Evolutionary conservation across 345 rosid species (phyloP), one percentile per base, ranked within the genome.

Genomic region (Syzygium aqueum): DNA sequence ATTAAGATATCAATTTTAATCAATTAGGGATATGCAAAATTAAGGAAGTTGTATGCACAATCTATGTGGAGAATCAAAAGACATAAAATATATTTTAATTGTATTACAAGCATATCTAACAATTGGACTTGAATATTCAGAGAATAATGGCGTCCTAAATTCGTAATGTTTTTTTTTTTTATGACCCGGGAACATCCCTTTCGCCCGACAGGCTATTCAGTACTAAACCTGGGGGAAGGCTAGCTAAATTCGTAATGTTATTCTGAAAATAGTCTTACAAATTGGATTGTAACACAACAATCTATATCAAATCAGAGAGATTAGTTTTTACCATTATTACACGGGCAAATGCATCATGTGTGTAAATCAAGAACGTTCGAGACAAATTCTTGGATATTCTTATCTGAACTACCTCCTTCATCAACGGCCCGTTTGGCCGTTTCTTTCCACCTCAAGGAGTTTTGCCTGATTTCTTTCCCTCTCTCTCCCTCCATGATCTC

Each of bases 331-430:
- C 82, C 82, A 11, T 30, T 30, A 67, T 67, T 67, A 23, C 46
- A 67, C 2, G 78, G 19, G 78, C 46, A 67, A 30, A 67, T 67
- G 78, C 46, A 67, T 67, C 85, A 50, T 50, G 52, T 16, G 53
- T 19, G 14, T 17, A 50, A 83, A 49, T 51, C 13, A 21, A 73
- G 27, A 73, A 73, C 59, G 33, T 84, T 27, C 13, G 89, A 87
- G 11, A 92, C 93, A 85, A 94, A 93, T 57, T 92, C 90, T 3
- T 91, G 85, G 5, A 93, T 90, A 54, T 89, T 92, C 85, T 85
- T 87, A 33, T 93, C 94, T 11, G 96, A 94, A 85, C 89, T 94
- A 87, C 96, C 96, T 22, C 93, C 96, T 87, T 90, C 90, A 63
- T 88, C 88, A 16, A 93, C 87, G 43, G 94, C 93, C 53, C 87